phyloP scores from a whole-genome alignment of 2,329 filamentous ascomycete genomes.

The Coniochaeta hoffmannii region DNA sequence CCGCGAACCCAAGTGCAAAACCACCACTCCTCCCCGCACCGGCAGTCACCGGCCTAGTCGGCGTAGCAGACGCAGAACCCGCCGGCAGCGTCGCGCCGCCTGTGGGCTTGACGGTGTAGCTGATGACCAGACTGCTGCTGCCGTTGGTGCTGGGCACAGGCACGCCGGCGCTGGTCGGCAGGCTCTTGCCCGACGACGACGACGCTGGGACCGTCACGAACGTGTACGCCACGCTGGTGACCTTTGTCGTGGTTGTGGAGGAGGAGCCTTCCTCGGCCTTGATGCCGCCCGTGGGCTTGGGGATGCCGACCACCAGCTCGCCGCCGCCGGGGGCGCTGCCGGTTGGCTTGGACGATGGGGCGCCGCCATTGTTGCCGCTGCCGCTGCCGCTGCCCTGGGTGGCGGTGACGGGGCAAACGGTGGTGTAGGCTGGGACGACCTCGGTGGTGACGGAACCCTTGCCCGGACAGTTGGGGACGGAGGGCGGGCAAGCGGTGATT shows the following conservation, averaged over 20 bases:
- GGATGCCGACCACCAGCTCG: background rate
- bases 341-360: background rate
- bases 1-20: background rate
- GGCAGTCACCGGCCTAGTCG: background rate
- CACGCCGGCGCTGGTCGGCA: background rate
- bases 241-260: background rate
- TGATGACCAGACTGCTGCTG: background rate
- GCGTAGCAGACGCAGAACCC: background rate
- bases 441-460: constrained; percentile 11
- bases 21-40: constrained; percentile 1
- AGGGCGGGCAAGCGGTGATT: constrained; percentile 4
- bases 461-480: constrained; percentile 8
- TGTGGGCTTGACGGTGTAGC: background rate
- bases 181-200: too few relatives aligned
- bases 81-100: background rate
- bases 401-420: constrained; percentile 2
- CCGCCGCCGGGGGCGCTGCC: background rate
- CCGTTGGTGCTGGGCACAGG: background rate
- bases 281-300: background rate
- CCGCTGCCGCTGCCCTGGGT: too few relatives aligned
- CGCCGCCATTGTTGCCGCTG: too few relatives aligned
- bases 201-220: constrained; percentile 1
- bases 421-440: constrained; percentile 11
- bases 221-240: background rate
- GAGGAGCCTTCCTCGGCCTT: background rate